phyloP scores from a whole-genome alignment of 2,329 filamentous ascomycete genomes.

The Trichoderma atroviride region DNA sequence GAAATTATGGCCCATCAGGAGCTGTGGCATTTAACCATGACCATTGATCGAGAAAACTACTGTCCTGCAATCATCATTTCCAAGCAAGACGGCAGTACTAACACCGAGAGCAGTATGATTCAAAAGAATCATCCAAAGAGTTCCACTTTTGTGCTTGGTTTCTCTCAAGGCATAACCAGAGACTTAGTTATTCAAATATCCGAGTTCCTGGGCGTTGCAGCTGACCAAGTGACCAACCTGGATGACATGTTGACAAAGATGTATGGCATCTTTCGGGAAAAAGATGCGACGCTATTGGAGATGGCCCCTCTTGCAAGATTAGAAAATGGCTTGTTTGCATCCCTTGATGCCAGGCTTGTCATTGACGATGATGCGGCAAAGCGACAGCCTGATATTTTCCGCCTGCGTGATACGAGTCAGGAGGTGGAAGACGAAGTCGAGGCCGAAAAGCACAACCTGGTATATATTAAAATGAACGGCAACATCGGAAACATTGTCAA shows the following conservation, averaged over 20 bases:
- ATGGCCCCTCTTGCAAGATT: constrained; percentile 42
- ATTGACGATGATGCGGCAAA: constrained; percentile 52
- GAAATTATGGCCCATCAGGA: constrained; percentile 37
- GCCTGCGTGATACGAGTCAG: constrained; percentile 38
- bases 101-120: constrained; percentile 26
- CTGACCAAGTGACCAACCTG: constrained; percentile 27
- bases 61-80: constrained; percentile 45
- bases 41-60: constrained; percentile 47
- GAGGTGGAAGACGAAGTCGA: constrained; percentile 42
- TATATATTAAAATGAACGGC: constrained; percentile 67
- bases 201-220: constrained; percentile 2
- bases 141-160: constrained; percentile 32
- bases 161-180: constrained; percentile 36
- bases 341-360: constrained; percentile 45
- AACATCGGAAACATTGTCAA: constrained; percentile 85
- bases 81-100: constrained; percentile 31
- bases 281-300: constrained; percentile 52
- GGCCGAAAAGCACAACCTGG: constrained; percentile 66
- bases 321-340: constrained; percentile 38
- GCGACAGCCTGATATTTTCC: constrained; percentile 47
- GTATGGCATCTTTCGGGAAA: constrained; percentile 46
- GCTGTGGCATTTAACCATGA: constrained; percentile 47
- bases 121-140: constrained; percentile 10
- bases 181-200: constrained; percentile 31
- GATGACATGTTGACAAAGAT: constrained; percentile 32